A percentile compares a stretch with the other conserved stretches of the same genome.
Conservation (phyloP, 139 green algal genomes). For the Chlorella sp. region DNA sequence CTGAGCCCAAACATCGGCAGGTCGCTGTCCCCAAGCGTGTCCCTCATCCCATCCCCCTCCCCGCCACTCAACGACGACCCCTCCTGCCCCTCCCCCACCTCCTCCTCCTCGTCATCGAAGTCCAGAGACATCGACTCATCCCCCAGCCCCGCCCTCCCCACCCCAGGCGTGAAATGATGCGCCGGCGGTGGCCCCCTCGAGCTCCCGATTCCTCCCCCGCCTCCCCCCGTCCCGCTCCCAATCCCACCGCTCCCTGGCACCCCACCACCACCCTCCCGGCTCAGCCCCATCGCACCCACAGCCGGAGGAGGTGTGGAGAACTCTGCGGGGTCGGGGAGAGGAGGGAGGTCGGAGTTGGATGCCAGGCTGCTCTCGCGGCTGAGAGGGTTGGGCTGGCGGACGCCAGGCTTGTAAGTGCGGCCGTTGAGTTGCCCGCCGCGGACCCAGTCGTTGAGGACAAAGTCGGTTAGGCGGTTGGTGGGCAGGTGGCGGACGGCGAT, state of each 20-base stretch:
- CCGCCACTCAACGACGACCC: no score
- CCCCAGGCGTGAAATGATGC: not conserved
- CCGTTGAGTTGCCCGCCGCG: constrained; percentile 14
- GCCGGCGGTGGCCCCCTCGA: no score
- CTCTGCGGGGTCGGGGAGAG: not conserved
- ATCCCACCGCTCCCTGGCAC: not conserved
- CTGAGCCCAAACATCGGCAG: constrained; percentile 2
- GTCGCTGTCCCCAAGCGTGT: no score
- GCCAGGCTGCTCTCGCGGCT: constrained; percentile 21
- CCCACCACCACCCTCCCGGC: not conserved
- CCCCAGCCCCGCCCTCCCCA: not conserved
- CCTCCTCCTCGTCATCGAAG: constrained; percentile 2
- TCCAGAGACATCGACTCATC: constrained; percentile 5
- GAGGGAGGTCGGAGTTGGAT: no score
- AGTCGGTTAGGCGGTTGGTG: constrained; percentile 13
- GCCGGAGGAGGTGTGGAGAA: not conserved
- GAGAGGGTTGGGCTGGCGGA: not conserved
- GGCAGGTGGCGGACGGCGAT: constrained; percentile 22
- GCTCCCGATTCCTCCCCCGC: no score
- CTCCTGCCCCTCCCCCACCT: no score
- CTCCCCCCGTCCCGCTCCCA: not conserved
- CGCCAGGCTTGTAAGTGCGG: constrained; percentile 9
- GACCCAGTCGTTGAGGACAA: constrained; percentile 29
- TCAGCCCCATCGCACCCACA: not conserved
- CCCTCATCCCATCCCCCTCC: no score